phyloP scores from a whole-genome alignment of 352 stramenopile species.

The Aphanomyces cochlioides region DNA sequence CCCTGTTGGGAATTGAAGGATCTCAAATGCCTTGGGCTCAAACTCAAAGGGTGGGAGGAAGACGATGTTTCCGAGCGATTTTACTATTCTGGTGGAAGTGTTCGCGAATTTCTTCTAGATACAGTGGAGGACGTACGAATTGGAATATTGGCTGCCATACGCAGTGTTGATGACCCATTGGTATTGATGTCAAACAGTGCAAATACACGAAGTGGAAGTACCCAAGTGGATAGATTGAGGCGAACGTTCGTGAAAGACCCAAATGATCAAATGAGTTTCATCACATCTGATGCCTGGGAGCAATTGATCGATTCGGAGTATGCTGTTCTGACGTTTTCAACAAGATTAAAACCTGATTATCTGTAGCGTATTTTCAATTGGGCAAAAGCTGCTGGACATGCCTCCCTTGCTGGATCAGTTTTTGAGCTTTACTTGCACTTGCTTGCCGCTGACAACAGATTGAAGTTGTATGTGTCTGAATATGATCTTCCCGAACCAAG shows the following conservation, averaged over 20 bases:
- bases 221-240: neutral
- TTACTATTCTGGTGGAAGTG: constrained; percentile 19
- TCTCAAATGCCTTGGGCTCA: neutral
- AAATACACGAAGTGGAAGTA: constrained; percentile 10
- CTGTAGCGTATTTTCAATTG: constrained; percentile 7
- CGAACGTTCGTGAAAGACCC: constrained; percentile 4
- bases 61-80: neutral
- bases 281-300: neutral
- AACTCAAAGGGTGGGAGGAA: neutral
- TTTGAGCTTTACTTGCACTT: constrained; percentile 6
- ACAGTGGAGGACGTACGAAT: neutral
- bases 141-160: neutral
- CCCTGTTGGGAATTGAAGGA: constrained; percentile 3
- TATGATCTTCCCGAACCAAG: constrained; percentile 20
- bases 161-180: constrained; percentile 1
- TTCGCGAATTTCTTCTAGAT: constrained; percentile 2
- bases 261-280: neutral
- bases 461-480: constrained; percentile 29
- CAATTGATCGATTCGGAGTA: neutral
- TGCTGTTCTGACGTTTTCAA: neutral
- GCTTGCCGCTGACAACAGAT: constrained; percentile 25
- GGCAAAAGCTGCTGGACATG: neutral
- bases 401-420: neutral
- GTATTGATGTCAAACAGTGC: neutral
- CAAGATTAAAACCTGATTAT: constrained; percentile 6